These are phyloP conservation scores for Ceratocystis eucalypticola DNA, from an alignment of 2,329 filamentous ascomycete genomes.

Conservation along the genomic window DNA sequence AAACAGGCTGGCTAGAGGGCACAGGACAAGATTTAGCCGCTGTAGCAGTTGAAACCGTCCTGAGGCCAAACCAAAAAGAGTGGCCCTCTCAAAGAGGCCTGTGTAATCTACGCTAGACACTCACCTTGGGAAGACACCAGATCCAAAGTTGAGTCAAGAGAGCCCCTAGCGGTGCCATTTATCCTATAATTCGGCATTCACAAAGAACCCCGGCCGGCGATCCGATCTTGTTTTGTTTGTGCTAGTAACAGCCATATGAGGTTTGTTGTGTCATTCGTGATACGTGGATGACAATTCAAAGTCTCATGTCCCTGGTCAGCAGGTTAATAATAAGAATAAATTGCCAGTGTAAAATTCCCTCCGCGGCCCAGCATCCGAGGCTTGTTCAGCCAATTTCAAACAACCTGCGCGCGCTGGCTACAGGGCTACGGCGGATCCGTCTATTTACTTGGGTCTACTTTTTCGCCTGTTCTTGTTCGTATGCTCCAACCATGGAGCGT, in stretches of 20 bases:
- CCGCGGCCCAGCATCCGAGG: background rate
- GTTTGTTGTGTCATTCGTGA: background rate
- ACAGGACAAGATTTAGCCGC: background rate
- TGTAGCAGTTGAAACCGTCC: background rate
- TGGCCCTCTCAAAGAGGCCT: background rate
- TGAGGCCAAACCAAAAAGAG: background rate
- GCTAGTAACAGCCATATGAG: background rate
- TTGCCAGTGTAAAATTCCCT: background rate
- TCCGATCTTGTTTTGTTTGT: conserved; percentile 4
- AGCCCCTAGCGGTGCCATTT: too few relatives aligned
- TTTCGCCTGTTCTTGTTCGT: background rate
- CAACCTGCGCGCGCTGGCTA: background rate
- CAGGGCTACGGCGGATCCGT: background rate
- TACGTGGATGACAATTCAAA: background rate
- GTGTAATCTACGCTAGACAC: too few relatives aligned
- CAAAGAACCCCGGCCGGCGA: background rate
- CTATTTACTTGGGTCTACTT: too few relatives aligned
- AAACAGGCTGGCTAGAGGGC: too few relatives aligned
- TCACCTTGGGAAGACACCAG: too few relatives aligned
- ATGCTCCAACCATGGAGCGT: background rate
- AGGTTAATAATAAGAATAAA: background rate
- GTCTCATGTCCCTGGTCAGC: background rate
- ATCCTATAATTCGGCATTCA: background rate
- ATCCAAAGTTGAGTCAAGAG: background rate
- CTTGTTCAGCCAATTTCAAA: conserved; percentile 1